phyloP scores from a whole-genome alignment of 495 filamentous ascomycete genomes.

The Usnea hakonensis region DNA sequence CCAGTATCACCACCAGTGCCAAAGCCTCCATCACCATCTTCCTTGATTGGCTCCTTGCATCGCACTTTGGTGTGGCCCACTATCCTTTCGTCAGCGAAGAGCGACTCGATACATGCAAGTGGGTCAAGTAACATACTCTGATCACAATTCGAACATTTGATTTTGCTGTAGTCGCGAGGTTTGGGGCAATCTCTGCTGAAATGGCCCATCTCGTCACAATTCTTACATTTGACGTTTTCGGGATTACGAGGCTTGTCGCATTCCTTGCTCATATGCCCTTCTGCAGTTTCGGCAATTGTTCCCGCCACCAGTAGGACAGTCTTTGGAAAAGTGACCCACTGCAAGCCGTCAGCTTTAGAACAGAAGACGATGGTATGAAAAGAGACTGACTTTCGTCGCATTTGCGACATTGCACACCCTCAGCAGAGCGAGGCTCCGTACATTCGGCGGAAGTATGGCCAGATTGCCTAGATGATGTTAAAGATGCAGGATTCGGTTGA shows the following conservation, averaged over 20 bases:
- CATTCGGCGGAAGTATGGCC: slow-evolving; percentile 57
- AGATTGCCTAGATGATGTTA: slow-evolving; percentile 34
- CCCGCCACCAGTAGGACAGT: slow-evolving; percentile 59
- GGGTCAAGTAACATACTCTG: slow-evolving; percentile 47
- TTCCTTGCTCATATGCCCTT: slow-evolving; percentile 48
- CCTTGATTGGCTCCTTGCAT: slow-evolving; percentile 44
- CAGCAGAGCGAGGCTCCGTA: slow-evolving; percentile 62
- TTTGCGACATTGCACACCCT: slow-evolving; percentile 69
- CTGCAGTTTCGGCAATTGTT: slow-evolving; percentile 58
- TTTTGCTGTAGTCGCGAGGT: slow-evolving; percentile 64
- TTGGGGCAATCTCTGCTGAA: slow-evolving; percentile 63
- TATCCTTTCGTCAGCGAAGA: slow-evolving; percentile 26
- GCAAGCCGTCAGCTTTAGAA: slow-evolving; percentile 15
- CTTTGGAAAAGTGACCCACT: slow-evolving; percentile 78
- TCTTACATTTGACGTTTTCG: slow-evolving; percentile 51
- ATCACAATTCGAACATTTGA: slow-evolving; percentile 69
- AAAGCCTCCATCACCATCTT: slow-evolving; percentile 24
- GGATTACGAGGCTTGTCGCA: slow-evolving; percentile 47
- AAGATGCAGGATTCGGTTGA: slow-evolving; percentile 11
- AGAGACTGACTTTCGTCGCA: slow-evolving; percentile 56
- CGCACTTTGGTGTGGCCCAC: slow-evolving; percentile 61
- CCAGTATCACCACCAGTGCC: slow-evolving; percentile 9
- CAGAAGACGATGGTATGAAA: not conserved
- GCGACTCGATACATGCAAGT: not conserved
- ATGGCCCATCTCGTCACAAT: slow-evolving; percentile 69